Percentiles rank a stretch among this genome's conserved stretches.
phyloP scores from a whole-genome alignment of 176 grass and related monocot genomes.

The Dendrocalamus sinicus region DNA sequence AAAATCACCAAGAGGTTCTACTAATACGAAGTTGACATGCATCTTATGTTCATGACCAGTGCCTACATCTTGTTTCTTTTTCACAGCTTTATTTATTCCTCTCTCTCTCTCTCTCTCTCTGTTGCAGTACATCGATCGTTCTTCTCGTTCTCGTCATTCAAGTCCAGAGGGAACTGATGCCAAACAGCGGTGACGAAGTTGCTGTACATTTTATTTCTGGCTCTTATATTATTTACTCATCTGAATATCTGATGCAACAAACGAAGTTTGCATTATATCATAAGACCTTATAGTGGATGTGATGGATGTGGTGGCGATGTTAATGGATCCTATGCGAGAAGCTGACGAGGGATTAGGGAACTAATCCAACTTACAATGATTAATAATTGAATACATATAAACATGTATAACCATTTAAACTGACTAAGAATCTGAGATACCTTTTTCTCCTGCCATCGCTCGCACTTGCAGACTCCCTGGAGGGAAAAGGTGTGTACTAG shows the following conservation, averaged over 20 bases:
- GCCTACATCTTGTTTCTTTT: background rate
- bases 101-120: background rate
- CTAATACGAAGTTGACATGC: conserved; percentile 14
- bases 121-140: conserved; percentile 63
- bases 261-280: background rate
- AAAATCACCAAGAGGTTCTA: conserved; percentile 63
- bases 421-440: too few species aligned
- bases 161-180: conserved; percentile 52
- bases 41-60: background rate
- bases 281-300: background rate
- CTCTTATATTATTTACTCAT: background rate
- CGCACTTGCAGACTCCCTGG: too few species aligned
- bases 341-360: too few species aligned
- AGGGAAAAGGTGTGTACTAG: too few species aligned
- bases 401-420: too few species aligned
- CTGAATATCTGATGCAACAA: background rate
- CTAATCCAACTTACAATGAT: too few species aligned
- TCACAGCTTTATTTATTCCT: conserved; percentile 1
- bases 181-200: background rate
- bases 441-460: too few species aligned
- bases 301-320: background rate
- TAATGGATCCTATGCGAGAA: too few species aligned
- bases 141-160: conserved; percentile 65
- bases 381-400: too few species aligned
- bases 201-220: background rate